phyloP scores from a whole-genome alignment of 768 basidiomycete genomes.

The Termitomyces titanicus region DNA sequence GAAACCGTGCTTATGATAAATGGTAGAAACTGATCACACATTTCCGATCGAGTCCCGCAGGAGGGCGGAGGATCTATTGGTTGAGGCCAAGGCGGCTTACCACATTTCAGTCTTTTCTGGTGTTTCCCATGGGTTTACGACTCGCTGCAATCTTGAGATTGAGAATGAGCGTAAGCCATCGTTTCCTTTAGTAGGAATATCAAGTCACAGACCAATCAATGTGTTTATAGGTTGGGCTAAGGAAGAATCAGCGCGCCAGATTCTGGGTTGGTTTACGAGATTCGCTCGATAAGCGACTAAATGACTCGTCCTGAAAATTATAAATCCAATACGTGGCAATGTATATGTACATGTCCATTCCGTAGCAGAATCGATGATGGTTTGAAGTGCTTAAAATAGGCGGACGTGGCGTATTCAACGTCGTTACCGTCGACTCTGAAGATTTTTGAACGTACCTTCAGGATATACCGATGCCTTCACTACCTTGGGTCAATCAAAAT shows the following conservation, averaged over 20 bases:
- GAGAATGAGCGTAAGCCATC: constrained; percentile 33
- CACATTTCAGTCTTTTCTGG: constrained; percentile 57
- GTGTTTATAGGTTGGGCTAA: constrained; percentile 51
- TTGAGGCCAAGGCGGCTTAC: constrained; percentile 46
- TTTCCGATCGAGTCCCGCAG: constrained; percentile 53
- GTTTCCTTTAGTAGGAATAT: not conserved
- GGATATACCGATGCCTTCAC: not conserved
- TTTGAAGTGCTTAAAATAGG: too few species aligned
- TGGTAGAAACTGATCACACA: constrained; percentile 48
- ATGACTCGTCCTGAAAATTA: too few species aligned
- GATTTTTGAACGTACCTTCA: not conserved
- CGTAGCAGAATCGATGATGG: too few species aligned
- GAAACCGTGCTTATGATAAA: not conserved
- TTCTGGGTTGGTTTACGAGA: constrained; percentile 49
- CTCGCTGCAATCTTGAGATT: constrained; percentile 40
- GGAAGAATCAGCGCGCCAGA: constrained; percentile 51
- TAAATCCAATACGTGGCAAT: not conserved
- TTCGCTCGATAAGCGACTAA: constrained; percentile 25
- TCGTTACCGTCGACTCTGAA: not conserved
- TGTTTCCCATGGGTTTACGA: constrained; percentile 45
- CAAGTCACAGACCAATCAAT: not conserved
- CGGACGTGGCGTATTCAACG: too few species aligned
- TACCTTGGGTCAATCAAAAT: not conserved
- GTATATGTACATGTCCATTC: not conserved
- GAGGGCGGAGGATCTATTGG: constrained; percentile 52